Conservation (phyloP, 2,329 filamentous ascomycete genomes). For the Talaromyces sp. region DNA sequence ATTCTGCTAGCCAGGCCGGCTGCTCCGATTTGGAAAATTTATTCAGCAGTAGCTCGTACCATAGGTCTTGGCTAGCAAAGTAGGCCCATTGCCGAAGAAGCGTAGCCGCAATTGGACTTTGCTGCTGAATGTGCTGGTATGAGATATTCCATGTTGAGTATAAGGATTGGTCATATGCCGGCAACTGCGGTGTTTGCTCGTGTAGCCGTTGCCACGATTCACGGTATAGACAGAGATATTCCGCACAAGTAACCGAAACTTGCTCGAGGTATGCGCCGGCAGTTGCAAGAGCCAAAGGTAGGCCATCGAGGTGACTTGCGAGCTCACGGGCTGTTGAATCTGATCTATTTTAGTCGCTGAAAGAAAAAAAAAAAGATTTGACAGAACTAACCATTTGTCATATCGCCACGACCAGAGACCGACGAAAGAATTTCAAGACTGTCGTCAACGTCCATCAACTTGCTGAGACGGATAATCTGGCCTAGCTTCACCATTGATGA, state of each 20-base stretch:
- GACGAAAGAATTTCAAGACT: conserved; percentile 6
- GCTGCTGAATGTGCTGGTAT: not conserved
- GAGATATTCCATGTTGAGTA: conserved; percentile 10
- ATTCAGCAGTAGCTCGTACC: conserved; percentile 6
- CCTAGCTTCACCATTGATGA: conserved; percentile 7
- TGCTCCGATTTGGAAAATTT: not conserved
- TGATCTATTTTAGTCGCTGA: conserved; percentile 3
- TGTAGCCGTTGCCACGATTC: conserved; percentile 5
- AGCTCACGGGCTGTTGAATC: conserved; percentile 2
- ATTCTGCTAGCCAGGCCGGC: not conserved
- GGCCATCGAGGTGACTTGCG: conserved; percentile 5
- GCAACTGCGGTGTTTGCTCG: not conserved
- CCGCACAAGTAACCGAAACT: not conserved
- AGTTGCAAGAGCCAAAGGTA: conserved; percentile 9
- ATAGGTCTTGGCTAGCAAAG: conserved; percentile 5
- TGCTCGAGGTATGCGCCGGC: conserved; percentile 9
- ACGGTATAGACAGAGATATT: conserved; percentile 6
- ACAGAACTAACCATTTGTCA: not conserved
- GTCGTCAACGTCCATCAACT: conserved; percentile 10
- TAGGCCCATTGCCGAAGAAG: conserved; percentile 8
- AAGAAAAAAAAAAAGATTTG: not conserved
- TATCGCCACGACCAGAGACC: not conserved
- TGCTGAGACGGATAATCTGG: conserved; percentile 1
- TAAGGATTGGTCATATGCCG: conserved; percentile 1
- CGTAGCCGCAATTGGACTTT: conserved; percentile 1